Evolutionary conservation across 2,329 filamentous ascomycete genomes (phyloP).

Genomic region (Mollisiaceae sp.): DNA sequence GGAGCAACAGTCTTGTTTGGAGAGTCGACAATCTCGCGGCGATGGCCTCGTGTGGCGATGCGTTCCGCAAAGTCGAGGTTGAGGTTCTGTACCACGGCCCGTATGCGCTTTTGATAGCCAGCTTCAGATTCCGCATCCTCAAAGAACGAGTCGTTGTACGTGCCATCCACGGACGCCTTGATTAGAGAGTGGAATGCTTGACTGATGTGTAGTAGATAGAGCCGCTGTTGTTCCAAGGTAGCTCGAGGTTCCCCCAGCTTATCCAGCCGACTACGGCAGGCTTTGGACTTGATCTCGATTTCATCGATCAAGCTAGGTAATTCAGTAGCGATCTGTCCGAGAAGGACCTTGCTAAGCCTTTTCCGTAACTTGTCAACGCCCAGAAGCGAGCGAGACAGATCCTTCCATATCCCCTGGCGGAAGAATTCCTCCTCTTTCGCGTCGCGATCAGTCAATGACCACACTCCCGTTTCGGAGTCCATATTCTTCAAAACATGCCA

Average conservation of each 20-base stretch:
- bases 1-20: slow-evolving; percentile 23
- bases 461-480: slow-evolving; percentile 45
- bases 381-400: slow-evolving; percentile 44
- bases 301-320: slow-evolving; percentile 53
- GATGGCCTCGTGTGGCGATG: slow-evolving; percentile 51
- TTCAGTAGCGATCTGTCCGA: slow-evolving; percentile 51
- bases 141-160: slow-evolving; percentile 59
- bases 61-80: slow-evolving; percentile 52
- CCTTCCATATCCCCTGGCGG: slow-evolving; percentile 47
- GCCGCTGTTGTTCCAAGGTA: slow-evolving; percentile 53
- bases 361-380: slow-evolving; percentile 55
- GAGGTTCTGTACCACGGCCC: slow-evolving; percentile 58
- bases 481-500: slow-evolving; percentile 60
- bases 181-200: slow-evolving; percentile 51
- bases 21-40: slow-evolving; percentile 42
- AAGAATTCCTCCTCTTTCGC: slow-evolving; percentile 51
- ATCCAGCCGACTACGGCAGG: slow-evolving; percentile 47
- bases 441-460: slow-evolving; percentile 46
- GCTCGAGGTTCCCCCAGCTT: slow-evolving; percentile 55
- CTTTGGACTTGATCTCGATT: slow-evolving; percentile 45
- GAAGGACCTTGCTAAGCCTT: slow-evolving; percentile 57
- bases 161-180: slow-evolving; percentile 54
- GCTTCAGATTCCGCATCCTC: slow-evolving; percentile 39
- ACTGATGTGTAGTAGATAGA: slow-evolving; percentile 53
- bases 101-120: slow-evolving; percentile 52